These are phyloP conservation scores for Lipomyces spencermartinsiae DNA, from an alignment of 805 yeast species.

Conservation along the genomic window DNA sequence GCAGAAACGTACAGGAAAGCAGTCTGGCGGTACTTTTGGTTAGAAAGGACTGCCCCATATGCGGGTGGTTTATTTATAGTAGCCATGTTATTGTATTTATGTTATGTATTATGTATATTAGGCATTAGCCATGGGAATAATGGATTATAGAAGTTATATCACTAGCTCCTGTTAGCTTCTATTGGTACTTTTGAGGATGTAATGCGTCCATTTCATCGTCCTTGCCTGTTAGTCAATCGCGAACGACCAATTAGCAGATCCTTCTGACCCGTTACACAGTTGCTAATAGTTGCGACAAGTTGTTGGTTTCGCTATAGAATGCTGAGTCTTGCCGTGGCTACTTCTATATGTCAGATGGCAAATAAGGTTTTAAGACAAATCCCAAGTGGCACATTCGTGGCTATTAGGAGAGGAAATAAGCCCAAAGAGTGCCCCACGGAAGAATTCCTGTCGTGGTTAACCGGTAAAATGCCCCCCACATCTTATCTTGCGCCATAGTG, in stretches of 20 bases:
- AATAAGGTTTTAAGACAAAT: neutral
- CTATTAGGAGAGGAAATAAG: neutral
- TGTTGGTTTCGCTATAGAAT: too few relatives aligned
- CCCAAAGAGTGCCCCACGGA: neutral
- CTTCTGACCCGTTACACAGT: too few relatives aligned
- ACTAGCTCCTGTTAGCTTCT: neutral
- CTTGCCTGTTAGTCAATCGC: neutral
- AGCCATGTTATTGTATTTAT: neutral
- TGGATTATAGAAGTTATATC: neutral
- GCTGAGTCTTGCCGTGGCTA: neutral
- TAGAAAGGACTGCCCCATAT: constrained; percentile 12
- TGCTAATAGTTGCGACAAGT: too few relatives aligned
- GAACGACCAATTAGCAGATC: neutral
- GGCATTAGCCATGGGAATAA: neutral
- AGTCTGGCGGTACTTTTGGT: constrained; percentile 40
- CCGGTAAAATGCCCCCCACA: neutral
- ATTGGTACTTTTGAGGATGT: neutral
- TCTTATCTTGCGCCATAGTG: neutral
- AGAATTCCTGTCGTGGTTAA: too few relatives aligned
- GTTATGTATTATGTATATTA: constrained; percentile 8
- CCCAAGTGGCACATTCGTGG: neutral
- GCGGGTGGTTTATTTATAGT: neutral
- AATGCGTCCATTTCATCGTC: neutral
- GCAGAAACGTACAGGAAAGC: constrained; percentile 41
- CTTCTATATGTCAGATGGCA: neutral